Evolutionary conservation across 345 rosid genomes (phyloP).

Genomic region (Boechera divaricarpa): DNA sequence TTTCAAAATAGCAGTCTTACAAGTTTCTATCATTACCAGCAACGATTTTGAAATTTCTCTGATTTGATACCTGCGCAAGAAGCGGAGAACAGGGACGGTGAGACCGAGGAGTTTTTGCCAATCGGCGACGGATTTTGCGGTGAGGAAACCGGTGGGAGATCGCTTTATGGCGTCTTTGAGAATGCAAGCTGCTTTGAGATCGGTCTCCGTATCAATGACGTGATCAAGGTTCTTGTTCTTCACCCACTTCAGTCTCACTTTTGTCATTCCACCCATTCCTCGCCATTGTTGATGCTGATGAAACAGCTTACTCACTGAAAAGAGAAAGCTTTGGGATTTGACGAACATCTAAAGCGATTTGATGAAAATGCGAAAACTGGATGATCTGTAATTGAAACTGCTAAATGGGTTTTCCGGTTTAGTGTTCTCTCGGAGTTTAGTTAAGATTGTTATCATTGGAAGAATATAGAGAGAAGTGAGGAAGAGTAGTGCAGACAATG

Average conservation of each 20-base stretch:
- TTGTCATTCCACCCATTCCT: slow-evolving; percentile 56
- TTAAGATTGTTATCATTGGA: neutral
- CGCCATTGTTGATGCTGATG: slow-evolving; percentile 62
- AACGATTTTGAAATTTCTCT: neutral
- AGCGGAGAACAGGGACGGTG: slow-evolving; percentile 92
- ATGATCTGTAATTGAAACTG: neutral
- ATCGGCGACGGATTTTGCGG: slow-evolving; percentile 82
- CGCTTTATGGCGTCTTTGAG: slow-evolving; percentile 94
- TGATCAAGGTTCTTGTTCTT: slow-evolving; percentile 82
- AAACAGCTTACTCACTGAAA: slow-evolving; percentile 34
- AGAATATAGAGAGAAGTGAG: neutral
- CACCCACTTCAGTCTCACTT: slow-evolving; percentile 93
- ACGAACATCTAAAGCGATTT: slow-evolving; percentile 39
- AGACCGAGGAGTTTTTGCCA: slow-evolving; percentile 97
- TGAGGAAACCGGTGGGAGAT: slow-evolving; percentile 84
- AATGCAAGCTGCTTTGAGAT: slow-evolving; percentile 89
- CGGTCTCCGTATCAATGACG: slow-evolving; percentile 84
- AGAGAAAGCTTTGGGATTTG: slow-evolving; percentile 39
- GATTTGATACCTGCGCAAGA: slow-evolving; percentile 70
- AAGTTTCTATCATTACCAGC: neutral
- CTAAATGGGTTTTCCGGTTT: slow-evolving; percentile 19
- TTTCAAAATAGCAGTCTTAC: slow-evolving; percentile 17
- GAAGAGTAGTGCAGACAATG: slow-evolving; percentile 14
- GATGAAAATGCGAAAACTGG: neutral
- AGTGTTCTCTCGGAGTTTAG: neutral